These are phyloP conservation scores for Colletotrichum ledebouriae DNA, from an alignment of 2,329 filamentous ascomycete genomes.

Conservation along the genomic window DNA sequence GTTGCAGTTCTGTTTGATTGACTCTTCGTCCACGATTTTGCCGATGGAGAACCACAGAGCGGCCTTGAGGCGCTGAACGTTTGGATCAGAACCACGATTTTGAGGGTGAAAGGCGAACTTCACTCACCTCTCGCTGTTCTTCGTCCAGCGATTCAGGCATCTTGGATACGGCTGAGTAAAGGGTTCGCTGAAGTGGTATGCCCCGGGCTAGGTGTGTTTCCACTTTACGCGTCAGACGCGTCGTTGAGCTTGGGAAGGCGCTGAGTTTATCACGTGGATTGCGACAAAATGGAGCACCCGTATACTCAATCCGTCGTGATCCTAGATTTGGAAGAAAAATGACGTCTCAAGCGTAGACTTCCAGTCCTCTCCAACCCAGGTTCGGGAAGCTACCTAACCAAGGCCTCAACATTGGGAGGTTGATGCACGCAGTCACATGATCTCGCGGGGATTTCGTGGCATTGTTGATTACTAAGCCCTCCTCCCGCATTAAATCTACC, in stretches of 20 bases:
- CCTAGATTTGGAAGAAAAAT: too few relatives aligned
- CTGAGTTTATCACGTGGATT: too few relatives aligned
- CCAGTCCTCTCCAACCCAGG: neutral
- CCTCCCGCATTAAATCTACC: too few relatives aligned
- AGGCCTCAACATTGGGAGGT: neutral
- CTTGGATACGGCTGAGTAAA: conserved; percentile 17
- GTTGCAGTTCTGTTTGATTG: conserved; percentile 79
- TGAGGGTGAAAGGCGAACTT: fast-evolving
- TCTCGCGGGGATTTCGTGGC: conserved; percentile 28
- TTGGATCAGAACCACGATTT: neutral
- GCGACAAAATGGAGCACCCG: too few relatives aligned
- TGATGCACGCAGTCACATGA: conserved; percentile 34
- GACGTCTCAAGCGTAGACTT: too few relatives aligned
- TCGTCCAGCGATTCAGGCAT: conserved; percentile 53
- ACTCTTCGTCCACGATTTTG: conserved; percentile 90
- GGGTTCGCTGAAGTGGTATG: neutral
- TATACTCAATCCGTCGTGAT: too few relatives aligned
- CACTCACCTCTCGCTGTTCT: conserved; percentile 54
- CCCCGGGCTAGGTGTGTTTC: neutral
- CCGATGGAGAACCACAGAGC: conserved; percentile 88
- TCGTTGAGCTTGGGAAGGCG: neutral
- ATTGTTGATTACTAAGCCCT: conserved; percentile 2
- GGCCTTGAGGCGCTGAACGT: conserved; percentile 79
- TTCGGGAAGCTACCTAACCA: neutral
- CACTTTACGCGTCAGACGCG: conserved; percentile 43